Percentiles rank a stretch among this genome's conserved stretches.
phyloP scores from a whole-genome alignment of 805 yeast genomes.

The Millerozyma acaciae region DNA sequence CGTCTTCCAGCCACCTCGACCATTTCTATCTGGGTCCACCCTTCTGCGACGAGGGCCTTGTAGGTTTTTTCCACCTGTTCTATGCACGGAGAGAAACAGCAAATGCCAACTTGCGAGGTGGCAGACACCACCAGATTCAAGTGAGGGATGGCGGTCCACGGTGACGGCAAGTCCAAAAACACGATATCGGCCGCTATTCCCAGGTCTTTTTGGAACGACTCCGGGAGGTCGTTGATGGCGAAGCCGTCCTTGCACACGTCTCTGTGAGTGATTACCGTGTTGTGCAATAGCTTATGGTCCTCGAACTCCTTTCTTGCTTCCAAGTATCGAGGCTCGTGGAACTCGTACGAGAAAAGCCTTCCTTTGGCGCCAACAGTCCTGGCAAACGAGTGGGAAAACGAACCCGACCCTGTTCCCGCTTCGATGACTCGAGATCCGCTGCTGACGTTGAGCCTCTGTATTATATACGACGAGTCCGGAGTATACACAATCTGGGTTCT shows the following conservation, averaged over 20 bases:
- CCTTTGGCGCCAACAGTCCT: constrained; percentile 67
- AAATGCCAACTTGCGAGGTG: constrained; percentile 58
- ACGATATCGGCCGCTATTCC: constrained; percentile 64
- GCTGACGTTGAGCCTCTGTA: constrained; percentile 71
- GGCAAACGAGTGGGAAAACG: constrained; percentile 89
- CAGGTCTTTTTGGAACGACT: constrained; percentile 15
- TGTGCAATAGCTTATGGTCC: constrained; percentile 58
- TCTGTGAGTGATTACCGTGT: constrained; percentile 75
- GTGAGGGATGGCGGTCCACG: constrained; percentile 92
- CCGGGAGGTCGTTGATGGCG: constrained; percentile 39
- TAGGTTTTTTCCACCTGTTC: constrained; percentile 93
- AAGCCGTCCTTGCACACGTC: constrained; percentile 93
- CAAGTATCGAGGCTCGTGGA: constrained; percentile 75
- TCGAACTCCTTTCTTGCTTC: constrained; percentile 79
- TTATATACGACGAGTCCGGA: constrained; percentile 88
- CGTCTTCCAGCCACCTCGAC: constrained; percentile 81
- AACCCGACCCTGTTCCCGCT: constrained; percentile 98
- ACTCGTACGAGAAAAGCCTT: constrained; percentile 78
- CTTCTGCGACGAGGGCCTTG: constrained; percentile 63
- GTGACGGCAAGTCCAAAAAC: constrained; percentile 91
- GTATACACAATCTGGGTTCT: constrained; percentile 97
- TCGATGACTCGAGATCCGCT: constrained; percentile 82
- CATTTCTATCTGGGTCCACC: constrained; percentile 88
- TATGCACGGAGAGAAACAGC: constrained; percentile 97
- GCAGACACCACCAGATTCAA: constrained; percentile 55